Base-by-base conservation (phyloP, 164 flowering plant species). In the Vitis amurensis region DNA sequence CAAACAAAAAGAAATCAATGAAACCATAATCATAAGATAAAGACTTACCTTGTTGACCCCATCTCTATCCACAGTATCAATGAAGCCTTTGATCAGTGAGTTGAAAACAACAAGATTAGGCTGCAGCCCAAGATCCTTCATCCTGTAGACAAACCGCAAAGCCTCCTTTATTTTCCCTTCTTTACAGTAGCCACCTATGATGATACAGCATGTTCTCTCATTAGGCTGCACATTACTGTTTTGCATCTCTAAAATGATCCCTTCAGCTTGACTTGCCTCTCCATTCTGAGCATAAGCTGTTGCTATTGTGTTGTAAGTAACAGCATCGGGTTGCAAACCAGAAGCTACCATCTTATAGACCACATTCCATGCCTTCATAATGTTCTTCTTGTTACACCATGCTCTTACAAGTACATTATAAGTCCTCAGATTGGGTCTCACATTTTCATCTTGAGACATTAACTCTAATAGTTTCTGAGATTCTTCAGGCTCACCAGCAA, bases 21-120 rank as follows among this genome's bases (percentile, higher is more conserved):
- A 31, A 31, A 31, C 44, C 44, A 31, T 31, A 9, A 29, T 37
- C 30, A 47, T n/a, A 56, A n/a, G 16, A 37, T 2, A 51, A 63
- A 62, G 73, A 64, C 50, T 31, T 31, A 83, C 87, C 84, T 83
- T 77, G 62, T 79, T 78, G 58, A 83, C 81, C 53, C 87, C 87
- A 50, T 80, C 83, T 15, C 75, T 73, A 63, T 93, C 94, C 7
- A 63, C 68, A 53, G 69, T 66, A 73, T 89, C 93, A 0, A 89
- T 79, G 77, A 86, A 91, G 3, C 97, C 96, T 80, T 91, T 89
- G 77, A 93, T 86, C 48, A 93, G 84, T 50, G 96, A 79, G 71
- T 93, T 93, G 80, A 91, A 89, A 63, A 91, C 69, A n/a, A 91
- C 80, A 57, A 89, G 92, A 77, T 91, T 93, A 15, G 98, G 98